phyloP scores from a whole-genome alignment of 192 early-diverging fungal species.

The Coemansia sp. region DNA sequence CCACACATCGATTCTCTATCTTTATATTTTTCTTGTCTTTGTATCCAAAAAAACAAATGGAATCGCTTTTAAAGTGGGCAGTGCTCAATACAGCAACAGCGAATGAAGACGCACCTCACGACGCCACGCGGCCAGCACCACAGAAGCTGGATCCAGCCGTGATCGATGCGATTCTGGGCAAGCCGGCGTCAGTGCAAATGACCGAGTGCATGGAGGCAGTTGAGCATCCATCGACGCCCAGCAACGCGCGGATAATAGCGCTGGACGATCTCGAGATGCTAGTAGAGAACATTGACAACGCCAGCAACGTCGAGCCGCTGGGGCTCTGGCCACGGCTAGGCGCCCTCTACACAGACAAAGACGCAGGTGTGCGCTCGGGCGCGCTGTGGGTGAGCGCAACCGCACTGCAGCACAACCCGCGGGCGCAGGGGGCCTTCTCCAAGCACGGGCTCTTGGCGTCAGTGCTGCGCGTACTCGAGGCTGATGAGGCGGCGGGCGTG shows the following conservation, averaged over 20 bases:
- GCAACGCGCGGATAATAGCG: conserved; percentile 76
- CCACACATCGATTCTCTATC: conserved; percentile 6
- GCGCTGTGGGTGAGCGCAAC: conserved; percentile 94
- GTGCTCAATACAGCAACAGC: conserved; percentile 75
- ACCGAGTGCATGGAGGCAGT: conserved; percentile 79
- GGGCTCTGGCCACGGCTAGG: conserved; percentile 86
- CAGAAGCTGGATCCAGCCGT: conserved; percentile 77
- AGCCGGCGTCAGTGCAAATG: conserved; percentile 87
- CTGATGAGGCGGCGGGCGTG: conserved; percentile 47
- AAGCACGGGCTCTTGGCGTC: conserved; percentile 54
- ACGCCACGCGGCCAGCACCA: conserved; percentile 23
- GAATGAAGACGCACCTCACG: conserved; percentile 65
- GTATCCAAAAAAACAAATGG: conserved; percentile 40
- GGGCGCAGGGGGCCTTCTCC: conserved; percentile 75
- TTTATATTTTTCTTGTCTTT: background rate
- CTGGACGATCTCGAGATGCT: conserved; percentile 95
- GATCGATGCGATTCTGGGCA: conserved; percentile 93
- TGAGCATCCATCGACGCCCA: conserved; percentile 57
- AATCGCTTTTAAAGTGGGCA: conserved; percentile 87
- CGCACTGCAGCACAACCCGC: conserved; percentile 90
- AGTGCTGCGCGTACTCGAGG: conserved; percentile 55
- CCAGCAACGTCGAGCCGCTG: conserved; percentile 86
- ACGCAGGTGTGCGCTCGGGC: conserved; percentile 65
- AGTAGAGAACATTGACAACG: conserved; percentile 89
- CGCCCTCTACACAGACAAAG: conserved; percentile 39